Conservation (phyloP, 805 yeast species). For the Clavispora phyllophila region DNA sequence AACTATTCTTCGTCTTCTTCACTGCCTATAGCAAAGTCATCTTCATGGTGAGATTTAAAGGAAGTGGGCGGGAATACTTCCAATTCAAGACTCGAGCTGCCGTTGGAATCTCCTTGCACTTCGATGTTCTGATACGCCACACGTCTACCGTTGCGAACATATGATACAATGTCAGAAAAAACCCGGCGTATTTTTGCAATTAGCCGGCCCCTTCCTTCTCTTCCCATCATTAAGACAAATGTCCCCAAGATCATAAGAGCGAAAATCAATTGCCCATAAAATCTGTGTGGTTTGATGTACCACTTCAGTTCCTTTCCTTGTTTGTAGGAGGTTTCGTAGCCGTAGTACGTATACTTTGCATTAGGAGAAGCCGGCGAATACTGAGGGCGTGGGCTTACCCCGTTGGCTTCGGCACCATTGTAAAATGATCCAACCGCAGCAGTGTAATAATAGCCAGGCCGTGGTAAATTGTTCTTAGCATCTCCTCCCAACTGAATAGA, state of each 20-base stretch:
- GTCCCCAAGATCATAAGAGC: constrained; percentile 20
- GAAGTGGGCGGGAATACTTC: neutral
- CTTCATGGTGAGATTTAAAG: constrained; percentile 1
- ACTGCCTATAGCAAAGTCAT: constrained; percentile 16
- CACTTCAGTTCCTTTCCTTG: constrained; percentile 33
- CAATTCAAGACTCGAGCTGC: constrained; percentile 1
- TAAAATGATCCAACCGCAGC: constrained; percentile 44
- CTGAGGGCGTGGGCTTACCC: constrained; percentile 39
- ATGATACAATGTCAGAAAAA: neutral
- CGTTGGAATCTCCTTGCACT: neutral
- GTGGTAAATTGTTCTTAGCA: constrained; percentile 1
- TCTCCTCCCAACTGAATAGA: constrained; percentile 17
- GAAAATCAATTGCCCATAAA: constrained; percentile 35
- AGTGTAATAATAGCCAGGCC: constrained; percentile 47
- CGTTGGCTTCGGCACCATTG: constrained; percentile 50
- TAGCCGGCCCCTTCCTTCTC: constrained; percentile 14
- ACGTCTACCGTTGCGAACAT: neutral
- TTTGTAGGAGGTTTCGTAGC: constrained; percentile 25
- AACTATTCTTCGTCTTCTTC: constrained; percentile 12
- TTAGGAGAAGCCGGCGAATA: constrained; percentile 20
- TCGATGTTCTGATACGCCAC: neutral
- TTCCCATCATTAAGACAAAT: constrained; percentile 31
- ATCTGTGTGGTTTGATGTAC: constrained; percentile 41
- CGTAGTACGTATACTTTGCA: constrained; percentile 19
- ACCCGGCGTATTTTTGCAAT: neutral